Evolutionary conservation across 768 basidiomycete species (phyloP), one percentile per base, ranked within the genome.

Genomic region (Lanmaoa rubissima): DNA sequence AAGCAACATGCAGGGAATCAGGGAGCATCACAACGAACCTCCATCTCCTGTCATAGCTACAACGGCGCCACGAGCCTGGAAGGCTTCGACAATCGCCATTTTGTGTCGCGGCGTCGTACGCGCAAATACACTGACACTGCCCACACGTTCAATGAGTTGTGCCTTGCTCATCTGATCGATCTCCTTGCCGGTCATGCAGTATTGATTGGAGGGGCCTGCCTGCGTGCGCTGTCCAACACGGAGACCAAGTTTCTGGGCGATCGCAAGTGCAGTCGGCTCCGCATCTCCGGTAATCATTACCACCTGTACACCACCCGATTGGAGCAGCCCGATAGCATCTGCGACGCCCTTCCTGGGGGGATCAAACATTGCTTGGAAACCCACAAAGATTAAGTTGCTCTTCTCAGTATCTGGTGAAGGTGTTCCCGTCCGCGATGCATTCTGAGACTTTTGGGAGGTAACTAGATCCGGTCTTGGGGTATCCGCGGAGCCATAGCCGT

Each of bases 31-130:
- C 50, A 58, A 75, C 85, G 19, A 42, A 92, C 91, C 91, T 69
- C 95, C 95, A 70, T 98, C 95, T 28, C 95, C 95, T 1, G 96
- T 97, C 96, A 98, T 98, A 3, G 93, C 95, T 2, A 98, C 94
- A 5, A 98, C 87, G 11, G 83, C 87, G 0, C 96, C 95, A 46
- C 92, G 78, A 57, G 86, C 74, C 76, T 97, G 95, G 74, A 92
- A 94, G 35, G 95, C 95, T 70, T 92, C 88, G 32, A 98, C 87
- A 65, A 98, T 98, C 51, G 90, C 86, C 93, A 98, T 95, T 78
- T 98, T 98, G 72, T 98, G 96, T 70, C 90, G 84, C 57, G 95
- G 95, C 50, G 95, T 97, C 72, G 94, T 96, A 66, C 96, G 78
- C 61, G 95, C 96, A 76, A 96, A 98, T 48, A 98, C 93, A 53